These are phyloP conservation scores for Rhizophora mangle DNA, from an alignment of 345 rosid species.

Conservation along the genomic window DNA sequence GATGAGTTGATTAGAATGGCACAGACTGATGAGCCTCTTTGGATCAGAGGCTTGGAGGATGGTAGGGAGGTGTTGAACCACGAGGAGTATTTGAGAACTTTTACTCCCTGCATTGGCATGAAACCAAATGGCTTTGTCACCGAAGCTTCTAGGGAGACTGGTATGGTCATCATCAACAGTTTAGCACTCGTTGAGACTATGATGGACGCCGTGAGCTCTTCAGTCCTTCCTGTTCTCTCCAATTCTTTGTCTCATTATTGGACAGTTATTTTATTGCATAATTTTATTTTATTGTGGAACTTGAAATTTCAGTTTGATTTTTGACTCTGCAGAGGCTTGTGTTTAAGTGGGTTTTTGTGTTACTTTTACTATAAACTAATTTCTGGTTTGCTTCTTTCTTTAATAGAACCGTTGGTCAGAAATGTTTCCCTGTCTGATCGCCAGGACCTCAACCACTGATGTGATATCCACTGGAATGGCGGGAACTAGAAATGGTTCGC, in stretches of 20 bases:
- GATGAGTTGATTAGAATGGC: conserved; percentile 84
- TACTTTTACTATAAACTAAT: neutral
- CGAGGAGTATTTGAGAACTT: conserved; percentile 60
- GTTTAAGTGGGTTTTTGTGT: neutral
- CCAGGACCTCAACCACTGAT: conserved; percentile 75
- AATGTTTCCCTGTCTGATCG: conserved; percentile 88
- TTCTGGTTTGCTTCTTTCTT: conserved; percentile 2
- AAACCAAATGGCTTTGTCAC: conserved; percentile 68
- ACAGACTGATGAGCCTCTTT: conserved; percentile 69
- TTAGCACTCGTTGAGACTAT: conserved; percentile 84
- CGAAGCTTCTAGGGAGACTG: conserved; percentile 86
- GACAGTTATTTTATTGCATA: too few species aligned
- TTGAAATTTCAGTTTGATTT: too few species aligned
- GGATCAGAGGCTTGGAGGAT: conserved; percentile 63
- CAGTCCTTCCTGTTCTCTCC: neutral
- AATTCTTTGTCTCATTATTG: neutral
- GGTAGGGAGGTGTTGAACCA: conserved; percentile 60
- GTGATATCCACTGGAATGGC: conserved; percentile 82
- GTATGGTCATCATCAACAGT: conserved; percentile 82
- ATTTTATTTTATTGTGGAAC: too few species aligned
- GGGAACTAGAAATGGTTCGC: conserved; percentile 89
- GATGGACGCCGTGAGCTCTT: conserved; percentile 74
- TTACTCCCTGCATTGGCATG: conserved; percentile 61
- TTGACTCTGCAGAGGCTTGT: too few species aligned
- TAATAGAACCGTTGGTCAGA: conserved; percentile 91